Percentiles rank a stretch among this genome's conserved stretches.
Conservation (phyloP, 1,284 basidiomycete species). For the Irpex rosettiformis region DNA sequence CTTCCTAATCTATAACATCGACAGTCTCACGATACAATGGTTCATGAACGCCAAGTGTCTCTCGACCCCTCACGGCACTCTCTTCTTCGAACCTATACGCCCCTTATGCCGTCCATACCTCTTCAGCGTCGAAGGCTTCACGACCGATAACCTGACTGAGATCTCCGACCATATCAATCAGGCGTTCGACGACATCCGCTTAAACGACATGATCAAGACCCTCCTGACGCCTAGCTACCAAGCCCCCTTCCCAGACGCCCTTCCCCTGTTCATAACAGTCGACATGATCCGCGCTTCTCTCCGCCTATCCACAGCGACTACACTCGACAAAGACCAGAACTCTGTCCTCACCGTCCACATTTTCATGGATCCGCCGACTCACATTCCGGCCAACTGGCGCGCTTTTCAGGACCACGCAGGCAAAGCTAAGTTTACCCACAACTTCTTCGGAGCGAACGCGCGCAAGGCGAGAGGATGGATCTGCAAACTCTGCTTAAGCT, state of each 20-base stretch:
- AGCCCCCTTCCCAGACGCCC: background rate
- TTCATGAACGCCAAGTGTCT: background rate
- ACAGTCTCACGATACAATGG: background rate
- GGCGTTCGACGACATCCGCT: background rate
- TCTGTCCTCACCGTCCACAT: background rate
- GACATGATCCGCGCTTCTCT: background rate
- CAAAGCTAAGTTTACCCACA: background rate
- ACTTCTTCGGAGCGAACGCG: background rate
- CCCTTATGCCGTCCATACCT: background rate
- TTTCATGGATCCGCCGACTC: background rate
- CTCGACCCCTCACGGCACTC: background rate
- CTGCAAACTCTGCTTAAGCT: background rate
- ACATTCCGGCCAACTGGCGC: background rate
- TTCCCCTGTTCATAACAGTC: background rate
- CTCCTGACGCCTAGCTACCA: background rate
- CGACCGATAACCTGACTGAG: background rate
- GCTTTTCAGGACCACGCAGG: background rate
- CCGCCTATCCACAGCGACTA: background rate
- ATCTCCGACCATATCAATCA: background rate
- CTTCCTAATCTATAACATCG: background rate
- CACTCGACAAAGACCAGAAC: background rate
- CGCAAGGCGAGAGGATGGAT: background rate
- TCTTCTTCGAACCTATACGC: background rate
- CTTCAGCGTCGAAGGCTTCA: background rate
- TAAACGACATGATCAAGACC: background rate